Evolutionary conservation across 352 stramenopile species (phyloP), one percentile per base, ranked within the genome.

Genomic region (Pilasporangium apinafurcum): DNA sequence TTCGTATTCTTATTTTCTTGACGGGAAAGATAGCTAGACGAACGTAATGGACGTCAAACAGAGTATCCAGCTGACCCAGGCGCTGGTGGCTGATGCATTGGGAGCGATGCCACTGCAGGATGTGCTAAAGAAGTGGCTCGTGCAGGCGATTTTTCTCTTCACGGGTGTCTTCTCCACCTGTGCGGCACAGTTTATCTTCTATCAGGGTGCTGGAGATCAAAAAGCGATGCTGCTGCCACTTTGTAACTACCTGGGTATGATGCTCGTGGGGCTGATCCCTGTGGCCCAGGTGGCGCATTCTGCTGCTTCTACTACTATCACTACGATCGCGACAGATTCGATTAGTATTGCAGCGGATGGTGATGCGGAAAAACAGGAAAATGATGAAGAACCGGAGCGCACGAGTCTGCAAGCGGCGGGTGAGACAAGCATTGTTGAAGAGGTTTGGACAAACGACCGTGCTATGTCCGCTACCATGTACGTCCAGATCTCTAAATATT

Each of bases 181-280:
- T 46, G 67, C 75, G n/a, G 78, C 78, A 43, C 81, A 92, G 62
- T 88, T 72, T 51, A 61, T 89, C 14, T 92, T 91, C 51, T 92
- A 92, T 50, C 75, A 90, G 38, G 81, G 81, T 30, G 81, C 81
- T 6, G 75, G 68, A 43, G 77, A 87, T 44, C 81, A 92, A 53
- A 74, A 69, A 29, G 70, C 73, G n/a, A 91, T 92, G 77, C 58
- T 92, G n/a, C 50, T 92, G 29, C 81, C 81, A 46, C 66, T 92
- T 3, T 90, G 81, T 58, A 92, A 92, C 61, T 92, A 90, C 44
- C 53, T 92, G 12, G 81, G 81, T 16, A 89, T 92, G 68, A 89
- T 91, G 78, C 71, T 92, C 21, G 79, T 89, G 2, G 81, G 81
- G 0, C 53, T 92, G 14, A 57, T 90, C 21, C 76, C 81, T 12